Evolutionary conservation across 805 yeast genomes (phyloP), one percentile per base, ranked within the genome.

Genomic region (Candida suzukii): DNA sequence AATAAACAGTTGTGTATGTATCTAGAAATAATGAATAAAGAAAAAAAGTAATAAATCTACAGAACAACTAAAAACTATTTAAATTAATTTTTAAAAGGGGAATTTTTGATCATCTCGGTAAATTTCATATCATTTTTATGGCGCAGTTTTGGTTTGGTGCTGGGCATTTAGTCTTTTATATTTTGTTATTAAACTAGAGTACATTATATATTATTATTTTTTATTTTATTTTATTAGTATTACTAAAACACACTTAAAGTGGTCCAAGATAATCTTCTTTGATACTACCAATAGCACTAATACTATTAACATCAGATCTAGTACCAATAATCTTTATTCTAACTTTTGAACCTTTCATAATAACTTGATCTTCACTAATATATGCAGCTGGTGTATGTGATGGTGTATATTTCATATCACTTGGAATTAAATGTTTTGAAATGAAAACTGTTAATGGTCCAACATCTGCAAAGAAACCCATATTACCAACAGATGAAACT

Each of bases 381-480:
- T 88, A 93, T 7, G 97, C 95, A n/a, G 99, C 99, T 10, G 99
- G 99, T 53, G 91, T 90, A 27, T 96, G 90, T 18, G 95, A 83
- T 8, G 98, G 96, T 52, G 90, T 91, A 63, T 83, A 93, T 44
- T 80, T 74, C 88, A 93, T 84, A 58, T 91, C 96, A 30, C 86
- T 79, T 9, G 99, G 98, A 53, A 93, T 90, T 61, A 90, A 73
- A 66, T 91, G 97, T 29, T 95, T 88, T 20, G 96, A 85, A 19
- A 93, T 95, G 62, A 93, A 93, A 31, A 93, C 96, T 20, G 90
- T 80, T 59, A 93, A 70, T 14, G 99, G 99, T 0, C 99, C 99
- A 24, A 93, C 99, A 63, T 93, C 97, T 30, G 95, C 98, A 61
- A 93, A 93, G 50, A 93, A 88, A 9, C 99, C 99, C 82, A 91